A percentile compares a stretch with the other conserved stretches of the same genome.
Conservation (phyloP, 345 rosid species). For the Murraya koenigii region DNA sequence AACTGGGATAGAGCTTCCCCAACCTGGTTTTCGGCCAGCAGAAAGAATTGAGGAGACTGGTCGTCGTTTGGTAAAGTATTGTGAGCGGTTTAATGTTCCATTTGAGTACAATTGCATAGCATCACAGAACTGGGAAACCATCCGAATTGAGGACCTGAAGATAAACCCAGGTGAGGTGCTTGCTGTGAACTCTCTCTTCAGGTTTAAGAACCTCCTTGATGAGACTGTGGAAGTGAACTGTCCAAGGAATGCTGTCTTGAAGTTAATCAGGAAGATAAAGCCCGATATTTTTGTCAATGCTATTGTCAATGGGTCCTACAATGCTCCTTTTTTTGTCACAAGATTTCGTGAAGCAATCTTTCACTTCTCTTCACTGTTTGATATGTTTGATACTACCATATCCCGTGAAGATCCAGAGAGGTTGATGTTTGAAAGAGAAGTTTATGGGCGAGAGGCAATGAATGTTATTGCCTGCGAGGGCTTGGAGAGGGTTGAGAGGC, state of each 20-base stretch:
- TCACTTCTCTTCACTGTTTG: slow-evolving; percentile 66
- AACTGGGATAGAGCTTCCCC: slow-evolving; percentile 87
- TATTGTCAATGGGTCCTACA: slow-evolving; percentile 56
- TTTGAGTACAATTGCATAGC: slow-evolving; percentile 69
- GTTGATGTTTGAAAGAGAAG: slow-evolving; percentile 55
- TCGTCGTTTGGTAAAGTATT: slow-evolving; percentile 56
- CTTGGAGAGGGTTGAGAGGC: slow-evolving; percentile 67
- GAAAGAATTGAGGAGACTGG: slow-evolving; percentile 75
- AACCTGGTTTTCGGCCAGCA: slow-evolving; percentile 64
- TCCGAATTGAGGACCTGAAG: slow-evolving; percentile 63
- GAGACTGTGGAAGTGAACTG: slow-evolving; percentile 60
- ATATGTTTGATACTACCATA: slow-evolving; percentile 52
- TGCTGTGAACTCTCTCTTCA: slow-evolving; percentile 50
- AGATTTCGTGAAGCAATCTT: slow-evolving; percentile 76
- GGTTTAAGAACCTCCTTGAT: slow-evolving; percentile 54
- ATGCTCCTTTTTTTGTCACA: slow-evolving; percentile 73
- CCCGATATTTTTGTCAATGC: slow-evolving; percentile 56
- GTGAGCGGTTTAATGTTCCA: slow-evolving; percentile 66
- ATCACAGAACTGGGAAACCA: slow-evolving; percentile 66
- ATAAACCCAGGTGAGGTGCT: slow-evolving; percentile 50
- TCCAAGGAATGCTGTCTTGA: slow-evolving; percentile 55
- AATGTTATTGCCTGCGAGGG: slow-evolving; percentile 87
- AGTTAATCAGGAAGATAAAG: slow-evolving; percentile 56
- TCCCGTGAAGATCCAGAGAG: slow-evolving; percentile 49
- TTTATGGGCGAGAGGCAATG: slow-evolving; percentile 59